Percentiles rank a stretch among this genome's conserved stretches.
These are phyloP conservation scores for Liriodendron chinense DNA, from an alignment of 164 flowering plant genomes.

Conservation along the genomic window DNA sequence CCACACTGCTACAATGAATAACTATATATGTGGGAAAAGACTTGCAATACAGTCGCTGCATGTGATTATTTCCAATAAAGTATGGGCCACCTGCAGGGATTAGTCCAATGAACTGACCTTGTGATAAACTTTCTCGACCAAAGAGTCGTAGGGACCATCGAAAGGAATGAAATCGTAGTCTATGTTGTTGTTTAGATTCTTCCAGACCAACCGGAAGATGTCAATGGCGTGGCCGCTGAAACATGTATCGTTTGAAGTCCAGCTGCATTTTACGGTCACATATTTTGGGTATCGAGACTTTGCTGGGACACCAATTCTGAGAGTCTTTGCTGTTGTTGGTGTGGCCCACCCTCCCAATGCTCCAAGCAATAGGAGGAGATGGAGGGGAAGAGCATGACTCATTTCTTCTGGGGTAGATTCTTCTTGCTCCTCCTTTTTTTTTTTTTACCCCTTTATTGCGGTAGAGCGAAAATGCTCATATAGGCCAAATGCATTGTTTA, in stretches of 20 bases:
- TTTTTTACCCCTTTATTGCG: no score
- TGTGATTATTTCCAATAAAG: neutral
- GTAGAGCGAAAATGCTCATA: no score
- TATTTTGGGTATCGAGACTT: neutral
- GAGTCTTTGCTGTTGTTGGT: constrained; percentile 28
- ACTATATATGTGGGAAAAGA: neutral
- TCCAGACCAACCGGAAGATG: constrained; percentile 31
- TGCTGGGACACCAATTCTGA: constrained; percentile 49
- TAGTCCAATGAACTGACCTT: constrained; percentile 27
- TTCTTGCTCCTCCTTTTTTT: no score
- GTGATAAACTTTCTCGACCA: constrained; percentile 25
- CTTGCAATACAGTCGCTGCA: neutral
- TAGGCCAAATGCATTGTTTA: no score
- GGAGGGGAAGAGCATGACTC: neutral
- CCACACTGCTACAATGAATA: neutral
- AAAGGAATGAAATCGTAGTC: constrained; percentile 18
- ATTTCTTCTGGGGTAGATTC: neutral
- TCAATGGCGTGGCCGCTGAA: constrained; percentile 46
- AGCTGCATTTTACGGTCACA: neutral
- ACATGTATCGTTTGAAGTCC: neutral
- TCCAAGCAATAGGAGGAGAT: neutral
- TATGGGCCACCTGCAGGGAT: neutral
- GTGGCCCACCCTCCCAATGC: constrained; percentile 42
- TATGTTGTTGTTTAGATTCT: constrained; percentile 25
- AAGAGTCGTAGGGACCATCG: constrained; percentile 20